phyloP scores from a whole-genome alignment of 2,329 filamentous ascomycete species.

The Pseudodiploospora longispora region DNA sequence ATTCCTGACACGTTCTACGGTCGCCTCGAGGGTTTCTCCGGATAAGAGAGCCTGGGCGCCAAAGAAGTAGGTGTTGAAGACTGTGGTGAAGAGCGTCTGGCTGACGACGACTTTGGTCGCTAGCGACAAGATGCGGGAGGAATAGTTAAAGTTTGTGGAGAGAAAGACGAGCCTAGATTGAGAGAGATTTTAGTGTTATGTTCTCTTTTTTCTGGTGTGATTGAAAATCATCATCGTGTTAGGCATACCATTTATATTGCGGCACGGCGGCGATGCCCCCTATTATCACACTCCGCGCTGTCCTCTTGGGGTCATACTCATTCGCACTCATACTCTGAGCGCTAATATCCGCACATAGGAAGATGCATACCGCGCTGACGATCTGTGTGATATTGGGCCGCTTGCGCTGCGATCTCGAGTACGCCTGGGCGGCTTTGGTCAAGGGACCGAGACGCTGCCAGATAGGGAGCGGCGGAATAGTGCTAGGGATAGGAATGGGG shows the following conservation, averaged over 20 bases:
- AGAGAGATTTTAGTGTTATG: neutral
- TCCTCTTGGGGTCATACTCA: conserved; percentile 61
- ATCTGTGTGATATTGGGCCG: conserved; percentile 76
- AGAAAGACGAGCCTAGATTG: conserved; percentile 66
- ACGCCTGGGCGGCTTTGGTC: conserved; percentile 47
- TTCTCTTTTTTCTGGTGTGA: neutral
- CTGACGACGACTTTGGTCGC: conserved; percentile 71
- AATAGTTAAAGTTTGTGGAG: conserved; percentile 74
- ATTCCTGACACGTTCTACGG: conserved; percentile 60
- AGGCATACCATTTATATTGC: conserved; percentile 66
- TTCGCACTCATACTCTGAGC: conserved; percentile 61
- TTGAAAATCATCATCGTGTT: neutral
- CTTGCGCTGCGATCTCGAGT: conserved; percentile 61
- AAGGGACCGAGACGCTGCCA: conserved; percentile 53
- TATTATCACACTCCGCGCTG: conserved; percentile 64
- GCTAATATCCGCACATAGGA: conserved; percentile 67
- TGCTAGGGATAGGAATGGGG: neutral
- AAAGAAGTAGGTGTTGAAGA: conserved; percentile 81
- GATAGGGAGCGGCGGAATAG: conserved; percentile 16
- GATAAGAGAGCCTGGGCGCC: conserved; percentile 67
- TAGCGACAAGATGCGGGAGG: conserved; percentile 62
- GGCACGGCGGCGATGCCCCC: conserved; percentile 68
- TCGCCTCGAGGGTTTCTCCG: conserved; percentile 56
- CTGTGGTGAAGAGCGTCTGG: conserved; percentile 71
- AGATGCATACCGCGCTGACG: conserved; percentile 67